Conservation (phyloP, 306 rosid genomes). For the Dalbergia cochinchinensis region DNA sequence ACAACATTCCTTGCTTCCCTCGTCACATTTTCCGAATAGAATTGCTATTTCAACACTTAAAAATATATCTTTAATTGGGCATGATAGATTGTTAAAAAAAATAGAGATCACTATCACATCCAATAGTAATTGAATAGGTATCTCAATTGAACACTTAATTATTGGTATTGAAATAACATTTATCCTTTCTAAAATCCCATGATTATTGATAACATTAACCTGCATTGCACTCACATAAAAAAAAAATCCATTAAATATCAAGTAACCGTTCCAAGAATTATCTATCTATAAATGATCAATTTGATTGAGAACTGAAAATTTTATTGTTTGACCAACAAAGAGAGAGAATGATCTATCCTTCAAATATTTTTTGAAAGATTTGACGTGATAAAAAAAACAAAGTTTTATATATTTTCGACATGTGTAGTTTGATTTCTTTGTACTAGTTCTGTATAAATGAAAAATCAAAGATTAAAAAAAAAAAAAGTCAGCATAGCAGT, state of each 20-base stretch:
- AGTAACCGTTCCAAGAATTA: background rate
- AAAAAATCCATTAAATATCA: background rate
- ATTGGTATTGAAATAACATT: too few species aligned
- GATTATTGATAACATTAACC: conserved; percentile 19
- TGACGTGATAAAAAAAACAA: background rate
- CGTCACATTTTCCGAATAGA: conserved; percentile 9
- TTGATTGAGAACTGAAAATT: background rate
- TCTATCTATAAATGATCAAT: background rate
- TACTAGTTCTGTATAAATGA: background rate
- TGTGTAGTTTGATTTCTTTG: too few species aligned
- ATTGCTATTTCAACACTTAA: too few species aligned
- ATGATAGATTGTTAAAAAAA: too few species aligned
- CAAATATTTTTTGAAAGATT: background rate
- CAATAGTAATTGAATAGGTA: too few species aligned
- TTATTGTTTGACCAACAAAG: background rate
- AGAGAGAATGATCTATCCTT: too few species aligned
- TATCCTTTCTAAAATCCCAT: too few species aligned
- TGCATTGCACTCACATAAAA: background rate
- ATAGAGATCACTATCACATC: too few species aligned
- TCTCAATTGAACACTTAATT: too few species aligned
- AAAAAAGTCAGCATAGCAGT: background rate
- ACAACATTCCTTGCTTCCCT: background rate
- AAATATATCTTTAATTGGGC: too few species aligned
- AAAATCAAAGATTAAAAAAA: background rate
- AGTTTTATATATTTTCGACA: too few species aligned